A percentile compares a stretch with the other conserved stretches of the same genome.
These are phyloP conservation scores for Onygenales sp. DNA, from an alignment of 2,329 filamentous ascomycete genomes.

Conservation along the genomic window DNA sequence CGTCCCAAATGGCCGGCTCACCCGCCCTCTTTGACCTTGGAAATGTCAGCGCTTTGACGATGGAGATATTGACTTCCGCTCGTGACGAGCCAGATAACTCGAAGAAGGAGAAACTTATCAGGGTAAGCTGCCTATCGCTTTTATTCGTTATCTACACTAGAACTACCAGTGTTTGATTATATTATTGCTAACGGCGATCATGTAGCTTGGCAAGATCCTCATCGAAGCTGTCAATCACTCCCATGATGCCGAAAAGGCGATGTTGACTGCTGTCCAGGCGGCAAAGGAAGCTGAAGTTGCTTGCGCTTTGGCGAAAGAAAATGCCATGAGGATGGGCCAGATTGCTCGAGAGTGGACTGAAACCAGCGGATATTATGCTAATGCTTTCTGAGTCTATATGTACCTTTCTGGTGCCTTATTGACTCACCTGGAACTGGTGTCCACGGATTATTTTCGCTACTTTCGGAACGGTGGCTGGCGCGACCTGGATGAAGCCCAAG, in stretches of 20 bases:
- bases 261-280: conserved; percentile 13
- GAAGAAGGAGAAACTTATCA: conserved; percentile 13
- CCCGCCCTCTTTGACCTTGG: conserved; percentile 9
- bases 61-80: conserved; percentile 12
- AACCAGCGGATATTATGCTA: background rate
- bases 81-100: conserved; percentile 9
- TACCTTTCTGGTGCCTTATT: too few relatives aligned
- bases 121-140: conserved; percentile 6
- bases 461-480: too few relatives aligned
- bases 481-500: too few relatives aligned
- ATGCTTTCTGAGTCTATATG: background rate
- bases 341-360: conserved; percentile 8
- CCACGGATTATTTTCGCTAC: too few relatives aligned
- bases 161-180: background rate
- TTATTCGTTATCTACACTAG: background rate
- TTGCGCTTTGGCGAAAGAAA: conserved; percentile 14
- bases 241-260: conserved; percentile 15
- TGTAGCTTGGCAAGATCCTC: conserved; percentile 12
- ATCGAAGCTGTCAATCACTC: conserved; percentile 15
- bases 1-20: conserved; percentile 1
- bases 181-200: background rate
- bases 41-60: conserved; percentile 10
- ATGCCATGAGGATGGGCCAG: conserved; percentile 11
- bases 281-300: conserved; percentile 14
- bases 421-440: too few relatives aligned